Conservation (phyloP, 208 protist genomes). For the Trypanosoma congolense region DNA sequence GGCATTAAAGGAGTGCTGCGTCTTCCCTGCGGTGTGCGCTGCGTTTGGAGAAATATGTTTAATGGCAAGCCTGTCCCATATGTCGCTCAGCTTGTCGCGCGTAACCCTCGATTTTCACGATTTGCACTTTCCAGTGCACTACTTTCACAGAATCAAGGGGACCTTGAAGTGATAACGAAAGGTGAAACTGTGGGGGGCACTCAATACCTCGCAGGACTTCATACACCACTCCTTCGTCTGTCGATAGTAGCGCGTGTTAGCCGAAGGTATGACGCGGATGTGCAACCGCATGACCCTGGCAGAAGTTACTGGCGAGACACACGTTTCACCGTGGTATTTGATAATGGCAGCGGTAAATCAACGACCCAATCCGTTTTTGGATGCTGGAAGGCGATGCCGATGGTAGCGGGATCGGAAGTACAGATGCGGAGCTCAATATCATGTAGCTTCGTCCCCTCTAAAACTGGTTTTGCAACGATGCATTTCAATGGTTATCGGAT, state of each 20-base stretch:
- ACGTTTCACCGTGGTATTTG: slow-evolving; percentile 1
- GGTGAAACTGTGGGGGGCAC: slow-evolving; percentile 29
- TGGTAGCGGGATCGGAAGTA: slow-evolving; percentile 24
- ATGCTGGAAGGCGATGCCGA: slow-evolving; percentile 44
- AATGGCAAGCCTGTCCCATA: slow-evolving; percentile 12
- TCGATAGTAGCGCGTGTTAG: slow-evolving; percentile 30
- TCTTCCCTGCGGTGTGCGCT: slow-evolving; percentile 25
- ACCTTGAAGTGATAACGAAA: slow-evolving; percentile 37
- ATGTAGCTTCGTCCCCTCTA: slow-evolving; percentile 40
- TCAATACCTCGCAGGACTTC: slow-evolving; percentile 26
- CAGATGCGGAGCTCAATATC: slow-evolving; percentile 46
- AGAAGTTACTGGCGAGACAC: slow-evolving; percentile 1
- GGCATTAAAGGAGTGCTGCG: slow-evolving; percentile 18
- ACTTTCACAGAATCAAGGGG: slow-evolving; percentile 38
- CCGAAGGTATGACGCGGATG: slow-evolving; percentile 21
- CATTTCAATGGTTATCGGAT: slow-evolving; percentile 19
- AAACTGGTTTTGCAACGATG: slow-evolving; percentile 27
- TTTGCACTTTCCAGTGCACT: slow-evolving; percentile 33
- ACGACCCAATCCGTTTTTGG: slow-evolving; percentile 16
- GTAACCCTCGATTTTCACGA: slow-evolving; percentile 5
- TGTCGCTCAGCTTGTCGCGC: slow-evolving; percentile 9
- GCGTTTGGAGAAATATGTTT: slow-evolving; percentile 31
- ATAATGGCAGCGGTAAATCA: slow-evolving; percentile 20
- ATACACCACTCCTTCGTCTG: slow-evolving; percentile 39
- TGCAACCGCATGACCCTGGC: slow-evolving; percentile 7